Evolutionary conservation across 306 rosid species (phyloP).

Genomic region (Betula pendula): DNA sequence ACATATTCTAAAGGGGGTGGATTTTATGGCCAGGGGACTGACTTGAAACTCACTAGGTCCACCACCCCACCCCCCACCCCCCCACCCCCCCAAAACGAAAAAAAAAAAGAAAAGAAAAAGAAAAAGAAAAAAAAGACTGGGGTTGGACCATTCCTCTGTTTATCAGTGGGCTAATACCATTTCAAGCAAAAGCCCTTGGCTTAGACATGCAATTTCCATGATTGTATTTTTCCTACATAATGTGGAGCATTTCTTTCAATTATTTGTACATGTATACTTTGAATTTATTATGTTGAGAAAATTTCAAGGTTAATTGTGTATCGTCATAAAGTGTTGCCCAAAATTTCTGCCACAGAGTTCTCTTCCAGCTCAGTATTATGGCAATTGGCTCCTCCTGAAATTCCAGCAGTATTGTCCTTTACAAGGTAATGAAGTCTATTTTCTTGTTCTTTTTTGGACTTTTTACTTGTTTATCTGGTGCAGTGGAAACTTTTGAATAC

Average conservation of each 20-base stretch:
- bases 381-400: slow-evolving; percentile 30
- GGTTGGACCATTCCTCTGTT: neutral
- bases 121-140: too few relatives aligned
- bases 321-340: slow-evolving; percentile 16
- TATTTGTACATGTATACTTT: neutral
- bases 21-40: neutral
- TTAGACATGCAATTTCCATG: neutral
- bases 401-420: slow-evolving; percentile 41
- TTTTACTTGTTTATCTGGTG: neutral
- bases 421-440: slow-evolving; percentile 47
- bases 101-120: too few relatives aligned
- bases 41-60: neutral
- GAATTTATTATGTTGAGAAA: neutral
- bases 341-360: slow-evolving; percentile 44
- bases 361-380: slow-evolving; percentile 27
- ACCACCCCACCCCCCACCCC: neutral
- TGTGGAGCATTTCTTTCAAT: neutral
- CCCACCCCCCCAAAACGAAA: too few relatives aligned
- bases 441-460: neutral
- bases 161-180: neutral
- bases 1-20: too few relatives aligned
- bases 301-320: slow-evolving; percentile 3
- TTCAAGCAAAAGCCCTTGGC: neutral
- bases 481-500: neutral
- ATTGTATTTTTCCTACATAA: neutral